phyloP scores from a whole-genome alignment of 306 rosid genomes.

The Cicer arietinum region DNA sequence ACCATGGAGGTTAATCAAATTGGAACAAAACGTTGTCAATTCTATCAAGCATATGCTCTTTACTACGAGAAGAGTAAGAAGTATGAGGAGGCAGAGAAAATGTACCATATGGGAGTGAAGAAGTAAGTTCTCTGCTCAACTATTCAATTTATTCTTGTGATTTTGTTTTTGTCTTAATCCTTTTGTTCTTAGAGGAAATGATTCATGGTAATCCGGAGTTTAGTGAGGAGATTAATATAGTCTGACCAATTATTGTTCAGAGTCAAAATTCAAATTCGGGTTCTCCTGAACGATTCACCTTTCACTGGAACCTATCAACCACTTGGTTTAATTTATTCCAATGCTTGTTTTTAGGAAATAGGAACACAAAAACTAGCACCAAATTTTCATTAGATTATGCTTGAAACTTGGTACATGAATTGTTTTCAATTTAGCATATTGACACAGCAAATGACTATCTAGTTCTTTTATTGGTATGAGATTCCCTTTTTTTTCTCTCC shows the following conservation, averaged over 20 bases:
- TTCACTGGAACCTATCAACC: not conserved
- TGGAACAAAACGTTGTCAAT: slow-evolving; percentile 71
- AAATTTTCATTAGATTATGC: slow-evolving; percentile 27
- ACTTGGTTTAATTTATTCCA: not conserved
- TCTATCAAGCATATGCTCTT: slow-evolving; percentile 78
- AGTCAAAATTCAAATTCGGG: no score
- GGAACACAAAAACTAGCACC: not conserved
- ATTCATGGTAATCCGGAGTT: no score
- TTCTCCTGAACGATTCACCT: not conserved
- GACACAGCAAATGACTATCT: not conserved
- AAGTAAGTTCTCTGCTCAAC: slow-evolving; percentile 56
- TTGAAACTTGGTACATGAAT: slow-evolving; percentile 32
- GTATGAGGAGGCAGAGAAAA: slow-evolving; percentile 80
- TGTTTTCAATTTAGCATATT: slow-evolving; percentile 16
- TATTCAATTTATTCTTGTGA: no score
- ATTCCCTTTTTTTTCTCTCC: not conserved
- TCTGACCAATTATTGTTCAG: no score
- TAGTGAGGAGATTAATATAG: no score
- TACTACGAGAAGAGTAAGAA: slow-evolving; percentile 81
- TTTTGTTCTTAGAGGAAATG: no score
- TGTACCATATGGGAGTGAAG: slow-evolving; percentile 57
- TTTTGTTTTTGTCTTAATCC: no score
- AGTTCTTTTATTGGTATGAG: slow-evolving; percentile 10
- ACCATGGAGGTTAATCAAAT: slow-evolving; percentile 78
- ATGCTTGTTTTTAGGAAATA: slow-evolving; percentile 32